Percentiles rank a stretch among this genome's conserved stretches.
Conservation (phyloP, 1,139 yeast genomes). For the Blastobotrys arbuscula region DNA sequence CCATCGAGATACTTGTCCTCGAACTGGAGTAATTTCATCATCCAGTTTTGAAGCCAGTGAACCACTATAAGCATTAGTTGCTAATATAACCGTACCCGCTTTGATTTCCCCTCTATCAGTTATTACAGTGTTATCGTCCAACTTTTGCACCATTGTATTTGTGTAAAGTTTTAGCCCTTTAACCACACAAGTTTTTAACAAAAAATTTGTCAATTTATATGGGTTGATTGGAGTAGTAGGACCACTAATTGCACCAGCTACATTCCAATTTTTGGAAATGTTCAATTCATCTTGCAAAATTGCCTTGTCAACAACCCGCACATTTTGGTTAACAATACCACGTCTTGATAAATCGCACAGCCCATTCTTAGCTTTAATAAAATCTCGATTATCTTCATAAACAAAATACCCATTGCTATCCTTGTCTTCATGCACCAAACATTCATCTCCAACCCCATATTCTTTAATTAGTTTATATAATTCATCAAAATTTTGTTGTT, state of each 20-base stretch:
- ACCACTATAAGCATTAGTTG: conserved; percentile 41
- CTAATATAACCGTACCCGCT: conserved; percentile 36
- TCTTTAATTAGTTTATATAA: conserved; percentile 27
- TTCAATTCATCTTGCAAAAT: conserved; percentile 20
- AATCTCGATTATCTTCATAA: conserved; percentile 19
- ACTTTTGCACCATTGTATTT: conserved; percentile 35
- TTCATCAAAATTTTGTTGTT: conserved; percentile 22
- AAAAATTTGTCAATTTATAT: conserved; percentile 35
- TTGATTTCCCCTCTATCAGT: conserved; percentile 35
- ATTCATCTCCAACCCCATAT: conserved; percentile 29
- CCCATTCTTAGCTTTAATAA: conserved; percentile 18
- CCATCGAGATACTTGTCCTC: conserved; percentile 26
- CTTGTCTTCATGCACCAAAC: conserved; percentile 25
- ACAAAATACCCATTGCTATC: conserved; percentile 36
- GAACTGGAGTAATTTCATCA: conserved; percentile 21
- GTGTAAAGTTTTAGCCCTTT: conserved; percentile 39
- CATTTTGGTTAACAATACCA: conserved; percentile 10
- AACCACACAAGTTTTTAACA: conserved; percentile 31
- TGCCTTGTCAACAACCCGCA: conserved; percentile 1
- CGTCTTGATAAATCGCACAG: conserved; percentile 17
- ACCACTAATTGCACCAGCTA: conserved; percentile 33
- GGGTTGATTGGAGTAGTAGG: conserved; percentile 43
- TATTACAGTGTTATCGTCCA: conserved; percentile 25
- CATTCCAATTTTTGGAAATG: conserved; percentile 4
- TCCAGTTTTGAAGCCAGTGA: conserved; percentile 18